Conservation (phyloP, 2,329 filamentous ascomycete species). For the Scedosporium dehoogii region DNA sequence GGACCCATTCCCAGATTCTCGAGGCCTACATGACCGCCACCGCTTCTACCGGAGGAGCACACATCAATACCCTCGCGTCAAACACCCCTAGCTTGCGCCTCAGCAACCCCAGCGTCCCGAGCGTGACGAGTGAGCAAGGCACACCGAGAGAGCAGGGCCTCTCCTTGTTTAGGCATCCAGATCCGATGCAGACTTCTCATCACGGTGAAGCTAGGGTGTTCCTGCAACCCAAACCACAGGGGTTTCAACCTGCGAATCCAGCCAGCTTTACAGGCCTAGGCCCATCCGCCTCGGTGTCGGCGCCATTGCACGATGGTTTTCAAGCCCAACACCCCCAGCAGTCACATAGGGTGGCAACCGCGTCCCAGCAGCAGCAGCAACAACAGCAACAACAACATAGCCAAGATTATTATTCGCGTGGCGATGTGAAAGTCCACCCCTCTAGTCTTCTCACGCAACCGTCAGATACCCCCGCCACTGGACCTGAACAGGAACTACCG, state of each 20-base stretch:
- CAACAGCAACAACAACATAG: neutral
- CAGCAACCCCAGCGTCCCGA: constrained; percentile 36
- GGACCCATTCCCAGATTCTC: constrained; percentile 56
- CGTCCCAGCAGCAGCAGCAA: constrained; percentile 16
- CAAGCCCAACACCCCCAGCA: constrained; percentile 26
- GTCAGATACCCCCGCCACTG: constrained; percentile 29
- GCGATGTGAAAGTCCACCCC: constrained; percentile 1
- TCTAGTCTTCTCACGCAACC: neutral
- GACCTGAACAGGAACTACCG: constrained; percentile 56
- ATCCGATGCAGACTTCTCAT: constrained; percentile 41
- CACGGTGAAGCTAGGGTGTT: constrained; percentile 32
- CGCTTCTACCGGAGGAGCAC: constrained; percentile 14
- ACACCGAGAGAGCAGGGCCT: constrained; percentile 39
- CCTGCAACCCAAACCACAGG: constrained; percentile 33
- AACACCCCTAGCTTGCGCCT: constrained; percentile 9
- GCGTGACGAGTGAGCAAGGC: constrained; percentile 44
- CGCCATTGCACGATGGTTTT: constrained; percentile 39
- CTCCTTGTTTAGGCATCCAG: constrained; percentile 35
- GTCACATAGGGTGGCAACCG: constrained; percentile 27
- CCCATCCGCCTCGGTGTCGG: constrained; percentile 22
- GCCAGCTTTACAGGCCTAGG: constrained; percentile 36
- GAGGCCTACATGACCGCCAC: constrained; percentile 40
- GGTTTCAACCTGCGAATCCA: constrained; percentile 34
- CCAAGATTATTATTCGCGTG: constrained; percentile 2
- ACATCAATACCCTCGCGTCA: constrained; percentile 15